Conservation (phyloP, 2,329 filamentous ascomycete genomes). For the Hypoxylon sp. region DNA sequence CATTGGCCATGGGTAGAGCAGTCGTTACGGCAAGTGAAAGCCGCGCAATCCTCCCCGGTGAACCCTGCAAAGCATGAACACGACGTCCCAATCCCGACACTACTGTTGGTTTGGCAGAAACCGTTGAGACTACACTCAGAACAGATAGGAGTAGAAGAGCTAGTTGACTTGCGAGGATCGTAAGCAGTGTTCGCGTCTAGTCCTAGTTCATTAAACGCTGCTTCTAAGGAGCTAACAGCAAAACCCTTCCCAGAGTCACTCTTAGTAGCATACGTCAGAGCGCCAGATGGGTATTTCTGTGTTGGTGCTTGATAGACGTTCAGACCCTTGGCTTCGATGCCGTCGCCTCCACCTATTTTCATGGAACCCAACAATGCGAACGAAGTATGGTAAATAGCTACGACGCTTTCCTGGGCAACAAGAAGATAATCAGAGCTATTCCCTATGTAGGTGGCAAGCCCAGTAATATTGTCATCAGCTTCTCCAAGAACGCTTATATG, state of each 20-base stretch:
- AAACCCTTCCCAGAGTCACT: constrained; percentile 59
- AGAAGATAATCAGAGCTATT: constrained; percentile 58
- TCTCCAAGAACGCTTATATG: constrained; percentile 57
- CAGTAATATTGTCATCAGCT: constrained; percentile 58
- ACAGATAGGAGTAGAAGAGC: constrained; percentile 53
- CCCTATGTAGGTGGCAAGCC: constrained; percentile 60
- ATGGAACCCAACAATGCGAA: constrained; percentile 58
- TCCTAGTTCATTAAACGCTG: constrained; percentile 53
- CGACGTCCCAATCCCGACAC: constrained; percentile 16
- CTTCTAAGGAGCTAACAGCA: constrained; percentile 58
- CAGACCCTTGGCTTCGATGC: constrained; percentile 61
- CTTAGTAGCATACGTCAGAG: constrained; percentile 60
- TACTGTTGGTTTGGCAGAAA: constrained; percentile 53
- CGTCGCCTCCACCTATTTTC: constrained; percentile 57
- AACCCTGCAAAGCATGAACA: constrained; percentile 64
- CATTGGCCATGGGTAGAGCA: constrained; percentile 62
- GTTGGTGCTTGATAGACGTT: constrained; percentile 59
- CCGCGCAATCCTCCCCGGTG: constrained; percentile 55
- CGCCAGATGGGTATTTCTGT: constrained; percentile 57
- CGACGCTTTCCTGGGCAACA: constrained; percentile 57
- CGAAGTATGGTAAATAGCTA: constrained; percentile 59
- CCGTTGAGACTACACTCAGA: constrained; percentile 57
- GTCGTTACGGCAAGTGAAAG: constrained; percentile 58
- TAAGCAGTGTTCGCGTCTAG: constrained; percentile 59
- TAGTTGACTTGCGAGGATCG: constrained; percentile 54